Base-by-base conservation (phyloP, 768 basidiomycete genomes). In the Lactifluus piperatus region DNA sequence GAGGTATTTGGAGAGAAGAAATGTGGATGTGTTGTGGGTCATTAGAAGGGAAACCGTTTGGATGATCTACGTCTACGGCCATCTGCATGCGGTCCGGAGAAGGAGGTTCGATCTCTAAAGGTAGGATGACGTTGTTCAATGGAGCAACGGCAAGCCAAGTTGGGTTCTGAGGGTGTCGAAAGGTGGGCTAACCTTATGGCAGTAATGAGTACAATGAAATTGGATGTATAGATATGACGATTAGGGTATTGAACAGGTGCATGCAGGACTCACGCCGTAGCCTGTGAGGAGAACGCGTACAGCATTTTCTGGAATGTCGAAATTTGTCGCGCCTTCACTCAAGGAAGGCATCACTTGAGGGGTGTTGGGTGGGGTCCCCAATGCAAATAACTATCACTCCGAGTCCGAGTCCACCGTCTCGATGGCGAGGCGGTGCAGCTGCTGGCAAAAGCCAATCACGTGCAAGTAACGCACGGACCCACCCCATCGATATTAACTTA, bases 111-210 rank as follows among this genome's bases (percentile, higher is more conserved):
- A 62, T 26, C 7, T 65, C 56, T 18, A 57, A 26, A 53, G 61
- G 37, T 5, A 86, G 68, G 57, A 81, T 64, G 27, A 73, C 71
- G 65, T 87, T 81, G 66, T 87, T 83, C 26, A 88, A 73, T 8
- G 83, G 76, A 61, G 79, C 73, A 11, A 84, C 83, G 24, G 86
- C 85, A 5, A 83, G 73, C 87, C 87, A 88, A 24, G 86, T 86
- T 5, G 86, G 85, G 67, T 88, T 88, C 64, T 67, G 64, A 16
- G 54, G 48, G 46, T 67, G 48, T 37, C 62, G 62, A 37, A 50
- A 45, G 41, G 64, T 68, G 36, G 66, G 64, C 71, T 66, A 51
- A 66, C 68, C 61, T 64, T 66, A 58, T 52, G 46, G 47, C 24
- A 29, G 47, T 29, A 36, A 57, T 67, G 48, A 67, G 65, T 20